These are phyloP conservation scores for Protomyces lactucae-debilis DNA, from an alignment of 1,139 yeast species.

Conservation along the genomic window DNA sequence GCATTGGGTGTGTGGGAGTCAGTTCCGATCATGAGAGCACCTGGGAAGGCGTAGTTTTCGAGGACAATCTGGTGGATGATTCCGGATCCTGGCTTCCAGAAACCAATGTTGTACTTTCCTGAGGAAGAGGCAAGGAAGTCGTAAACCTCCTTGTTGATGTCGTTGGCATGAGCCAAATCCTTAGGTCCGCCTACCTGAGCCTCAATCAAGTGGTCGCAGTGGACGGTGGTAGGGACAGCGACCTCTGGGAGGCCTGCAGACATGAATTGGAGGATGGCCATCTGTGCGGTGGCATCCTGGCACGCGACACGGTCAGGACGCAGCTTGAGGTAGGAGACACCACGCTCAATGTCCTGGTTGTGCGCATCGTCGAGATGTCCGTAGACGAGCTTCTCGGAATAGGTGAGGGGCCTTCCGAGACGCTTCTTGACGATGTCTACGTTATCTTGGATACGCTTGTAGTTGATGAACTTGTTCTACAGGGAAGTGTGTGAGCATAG, in stretches of 20 bases:
- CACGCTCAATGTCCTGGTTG: conserved; percentile 88
- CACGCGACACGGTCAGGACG: conserved; percentile 99
- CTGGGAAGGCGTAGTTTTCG: conserved; percentile 98
- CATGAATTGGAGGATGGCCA: conserved; percentile 98
- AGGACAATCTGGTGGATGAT: conserved; percentile 95
- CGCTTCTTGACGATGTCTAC: conserved; percentile 81
- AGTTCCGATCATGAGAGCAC: conserved; percentile 94
- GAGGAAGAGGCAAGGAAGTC: conserved; percentile 92
- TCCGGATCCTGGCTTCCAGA: conserved; percentile 99
- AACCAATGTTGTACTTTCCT: conserved; percentile 96
- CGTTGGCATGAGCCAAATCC: conserved; percentile 91
- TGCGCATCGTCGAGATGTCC: conserved; percentile 96
- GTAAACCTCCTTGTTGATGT: conserved; percentile 91
- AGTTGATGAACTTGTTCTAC: conserved; percentile 28
- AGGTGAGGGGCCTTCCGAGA: conserved; percentile 88
- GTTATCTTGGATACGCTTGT: conserved; percentile 51
- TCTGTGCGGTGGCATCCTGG: conserved; percentile 99
- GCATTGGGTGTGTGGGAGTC: conserved; percentile 99
- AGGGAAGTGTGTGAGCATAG: neutral
- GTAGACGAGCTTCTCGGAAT: conserved; percentile 93
- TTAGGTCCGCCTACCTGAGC: conserved; percentile 91
- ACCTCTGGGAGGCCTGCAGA: conserved; percentile 92
- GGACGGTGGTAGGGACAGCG: conserved; percentile 95
- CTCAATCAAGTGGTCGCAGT: conserved; percentile 98
- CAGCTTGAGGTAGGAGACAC: conserved; percentile 90